These are phyloP conservation scores for Microbotryum lychnidis-dioicae DNA, from an alignment of 1,284 basidiomycete species.

Conservation along the genomic window DNA sequence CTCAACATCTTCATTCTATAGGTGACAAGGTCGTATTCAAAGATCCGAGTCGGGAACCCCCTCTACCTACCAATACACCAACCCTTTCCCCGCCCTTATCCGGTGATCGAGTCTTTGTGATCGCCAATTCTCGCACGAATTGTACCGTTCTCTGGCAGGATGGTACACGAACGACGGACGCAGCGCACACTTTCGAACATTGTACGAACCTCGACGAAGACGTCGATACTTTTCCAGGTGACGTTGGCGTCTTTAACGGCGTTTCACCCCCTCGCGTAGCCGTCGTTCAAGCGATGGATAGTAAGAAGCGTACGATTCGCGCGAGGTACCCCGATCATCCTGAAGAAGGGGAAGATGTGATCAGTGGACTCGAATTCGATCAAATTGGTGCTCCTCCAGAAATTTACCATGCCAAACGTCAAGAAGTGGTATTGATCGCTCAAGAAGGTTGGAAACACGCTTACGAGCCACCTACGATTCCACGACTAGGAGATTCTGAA, in stretches of 20 bases:
- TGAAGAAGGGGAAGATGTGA: constrained; percentile 57
- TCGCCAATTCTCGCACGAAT: constrained; percentile 61
- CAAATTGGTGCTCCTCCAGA: constrained; percentile 59
- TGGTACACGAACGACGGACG: constrained; percentile 54
- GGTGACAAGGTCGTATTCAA: constrained; percentile 40
- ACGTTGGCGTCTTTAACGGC: constrained; percentile 76
- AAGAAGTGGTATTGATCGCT: constrained; percentile 76
- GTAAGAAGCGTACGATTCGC: constrained; percentile 35
- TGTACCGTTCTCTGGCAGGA: constrained; percentile 83
- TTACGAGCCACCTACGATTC: constrained; percentile 55
- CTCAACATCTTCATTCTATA: constrained; percentile 36
- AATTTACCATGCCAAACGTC: constrained; percentile 66
- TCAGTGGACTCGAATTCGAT: constrained; percentile 63
- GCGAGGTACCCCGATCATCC: constrained; percentile 34
- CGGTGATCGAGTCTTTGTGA: constrained; percentile 48
- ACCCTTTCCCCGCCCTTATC: constrained; percentile 48
- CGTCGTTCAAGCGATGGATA: constrained; percentile 55
- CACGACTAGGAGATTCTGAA: constrained; percentile 69
- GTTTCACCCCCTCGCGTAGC: constrained; percentile 60
- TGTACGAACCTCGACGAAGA: constrained; percentile 52
- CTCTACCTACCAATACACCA: constrained; percentile 44
- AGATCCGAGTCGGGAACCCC: constrained; percentile 24
- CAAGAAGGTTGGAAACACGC: constrained; percentile 58
- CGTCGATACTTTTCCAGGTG: constrained; percentile 53
- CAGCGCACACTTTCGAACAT: constrained; percentile 62